Percentiles rank a stretch among this genome's conserved stretches.
Evolutionary conservation across 306 rosid genomes (phyloP).

Genomic region (Prunus dulcis): DNA sequence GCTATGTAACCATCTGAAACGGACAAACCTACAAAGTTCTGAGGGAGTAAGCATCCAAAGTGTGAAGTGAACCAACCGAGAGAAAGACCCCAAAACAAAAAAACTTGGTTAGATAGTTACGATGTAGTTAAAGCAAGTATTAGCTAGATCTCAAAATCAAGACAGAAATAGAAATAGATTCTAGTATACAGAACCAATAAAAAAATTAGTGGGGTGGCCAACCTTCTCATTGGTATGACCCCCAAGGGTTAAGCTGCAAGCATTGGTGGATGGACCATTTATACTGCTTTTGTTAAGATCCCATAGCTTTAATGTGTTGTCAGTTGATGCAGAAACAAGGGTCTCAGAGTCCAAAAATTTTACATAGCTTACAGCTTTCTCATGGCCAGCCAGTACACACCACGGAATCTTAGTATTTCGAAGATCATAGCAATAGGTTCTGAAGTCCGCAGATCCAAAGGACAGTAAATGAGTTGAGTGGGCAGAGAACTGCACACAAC

Average conservation of each 20-base stretch:
- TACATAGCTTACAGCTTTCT: slow-evolving; percentile 68
- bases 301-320: slow-evolving; percentile 88
- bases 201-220: slow-evolving; percentile 13
- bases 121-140: not conserved
- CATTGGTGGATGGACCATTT: slow-evolving; percentile 50
- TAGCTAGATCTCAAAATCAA: not conserved
- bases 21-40: slow-evolving; percentile 94
- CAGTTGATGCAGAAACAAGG: slow-evolving; percentile 90
- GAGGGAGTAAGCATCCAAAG: slow-evolving; percentile 38
- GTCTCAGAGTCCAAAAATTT: slow-evolving; percentile 82
- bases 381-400: slow-evolving; percentile 81
- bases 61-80: slow-evolving; percentile 29
- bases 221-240: slow-evolving; percentile 96
- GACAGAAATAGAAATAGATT: slow-evolving; percentile 19
- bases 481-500: slow-evolving; percentile 93
- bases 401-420: slow-evolving; percentile 83
- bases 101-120: not conserved
- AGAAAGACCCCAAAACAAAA: not conserved
- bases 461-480: slow-evolving; percentile 79
- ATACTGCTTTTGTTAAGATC: slow-evolving; percentile 73
- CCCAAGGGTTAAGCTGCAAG: slow-evolving; percentile 73
- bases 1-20: slow-evolving; percentile 82
- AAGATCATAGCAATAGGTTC: slow-evolving; percentile 87
- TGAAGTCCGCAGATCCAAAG: slow-evolving; percentile 80
- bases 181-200: slow-evolving; percentile 7